Evolutionary conservation across 179 eudicot genomes (phyloP), one percentile per base, ranked within the genome.

Genomic region (Corrigiola litoralis): DNA sequence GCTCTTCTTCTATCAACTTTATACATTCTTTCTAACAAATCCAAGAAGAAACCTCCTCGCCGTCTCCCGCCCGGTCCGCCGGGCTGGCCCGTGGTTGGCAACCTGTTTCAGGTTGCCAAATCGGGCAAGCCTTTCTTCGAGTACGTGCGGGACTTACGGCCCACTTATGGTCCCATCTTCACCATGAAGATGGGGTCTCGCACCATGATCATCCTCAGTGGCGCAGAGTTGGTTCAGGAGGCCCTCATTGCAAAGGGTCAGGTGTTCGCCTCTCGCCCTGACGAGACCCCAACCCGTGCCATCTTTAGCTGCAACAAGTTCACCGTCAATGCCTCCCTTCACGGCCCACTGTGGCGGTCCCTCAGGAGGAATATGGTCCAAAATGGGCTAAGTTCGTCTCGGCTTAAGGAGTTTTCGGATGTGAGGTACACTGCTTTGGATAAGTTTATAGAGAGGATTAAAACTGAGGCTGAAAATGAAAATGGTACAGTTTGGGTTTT

Each of bases 331-430:
- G 87, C 96, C 0, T 80, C 95, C 9, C 33, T 77, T 5, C 79
- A 92, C 52, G 98, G 98, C 25, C 83, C 89, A 0, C 82, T 85
- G 5, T 92, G 98, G 98, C 75, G 96, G 36, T 85, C 92, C 1
- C 67, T 92, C n/a, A 29, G 98, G 59, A 66, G 81, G 31, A 92
- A 92, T 62, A 75, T 92, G 95, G 98, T 92, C 5, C 96, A 89
- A 31, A 88, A 87, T 49, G 80, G 75, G 82, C 88, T 92, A 0
- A 87, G 90, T 23, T 28, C 87, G 0, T 40, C 72, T 11, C 49
- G 84, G 45, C 47, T 92, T 0, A 82, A 46, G 41, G 84, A 77
- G 56, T 89, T 82, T 24, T 56, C 46, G 8, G 16, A 20, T 3
- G 67, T 79, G 0, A 68, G 98, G 11, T 75, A 73, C 1, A 14